Evolutionary conservation across 306 rosid genomes (phyloP).

Genomic region (Gastrolobium villosum): DNA sequence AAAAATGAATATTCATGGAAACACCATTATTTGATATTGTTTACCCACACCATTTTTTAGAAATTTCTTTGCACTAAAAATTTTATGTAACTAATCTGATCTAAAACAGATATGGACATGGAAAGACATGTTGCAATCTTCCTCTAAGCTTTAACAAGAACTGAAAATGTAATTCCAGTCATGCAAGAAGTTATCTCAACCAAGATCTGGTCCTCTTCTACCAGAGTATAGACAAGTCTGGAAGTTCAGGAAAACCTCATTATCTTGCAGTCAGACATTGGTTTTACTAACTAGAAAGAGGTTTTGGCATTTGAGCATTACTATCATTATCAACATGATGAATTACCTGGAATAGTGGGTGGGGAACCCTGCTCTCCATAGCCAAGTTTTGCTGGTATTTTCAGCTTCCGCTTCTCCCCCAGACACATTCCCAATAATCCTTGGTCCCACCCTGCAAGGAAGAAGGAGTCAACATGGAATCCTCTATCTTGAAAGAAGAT

Average conservation of each 20-base stretch:
- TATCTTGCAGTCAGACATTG: slow-evolving; percentile 21
- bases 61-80: neutral
- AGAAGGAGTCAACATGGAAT: slow-evolving; percentile 32
- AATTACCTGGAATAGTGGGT: slow-evolving; percentile 90
- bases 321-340: slow-evolving; percentile 8
- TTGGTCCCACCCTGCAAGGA: slow-evolving; percentile 94
- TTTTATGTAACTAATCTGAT: neutral
- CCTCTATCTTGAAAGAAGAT: slow-evolving; percentile 27
- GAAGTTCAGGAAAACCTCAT: slow-evolving; percentile 18
- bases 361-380: slow-evolving; percentile 95
- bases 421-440: slow-evolving; percentile 93
- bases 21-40: neutral
- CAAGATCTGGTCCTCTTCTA: slow-evolving; percentile 10
- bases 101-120: slow-evolving; percentile 2
- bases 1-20: neutral
- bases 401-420: slow-evolving; percentile 97
- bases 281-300: slow-evolving; percentile 6
- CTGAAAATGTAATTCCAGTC: neutral
- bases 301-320: slow-evolving; percentile 21
- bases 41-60: neutral
- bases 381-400: slow-evolving; percentile 93
- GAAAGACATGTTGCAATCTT: neutral
- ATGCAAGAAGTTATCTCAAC: neutral
- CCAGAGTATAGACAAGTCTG: slow-evolving; percentile 11
- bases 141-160: neutral